Base-by-base conservation (phyloP, 139 green algal genomes). In the Chlamydomonas sp. region DNA sequence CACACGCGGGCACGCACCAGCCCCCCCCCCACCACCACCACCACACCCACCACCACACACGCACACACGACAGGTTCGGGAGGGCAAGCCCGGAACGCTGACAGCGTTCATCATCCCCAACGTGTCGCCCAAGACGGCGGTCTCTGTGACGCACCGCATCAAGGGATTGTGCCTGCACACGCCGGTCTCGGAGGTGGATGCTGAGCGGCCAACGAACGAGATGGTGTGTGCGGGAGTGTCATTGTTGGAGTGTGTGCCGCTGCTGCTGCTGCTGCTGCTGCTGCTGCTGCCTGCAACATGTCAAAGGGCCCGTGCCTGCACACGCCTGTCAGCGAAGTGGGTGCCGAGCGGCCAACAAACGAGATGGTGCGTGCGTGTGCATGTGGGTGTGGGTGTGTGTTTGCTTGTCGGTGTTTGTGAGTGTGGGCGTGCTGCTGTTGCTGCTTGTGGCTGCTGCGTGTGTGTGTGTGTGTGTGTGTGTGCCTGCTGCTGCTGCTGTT, bases 291-390 rank as follows among this genome's bases (percentile, higher is more conserved):
- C n/a, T n/a, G n/a, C n/a, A n/a, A n/a, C n/a, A n/a, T n/a, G n/a
- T n/a, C n/a, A n/a, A 78, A 76, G 60, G 79, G 84, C 3, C 78
- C 90, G 26, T 90, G 84, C 79, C 72, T 91, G 57, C 86, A 91
- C 71, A 67, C 75, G 58, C 71, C 77, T 28, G 67, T 82, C 31
- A 31, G 57, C 1, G 35, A 67, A 47, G 36, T 64, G 35, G 69
- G 79, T 29, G 38, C 69, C 22, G 67, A 2, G 36, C 24, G 72
- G 2, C 81, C 81, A 37, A 84, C 76, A 49, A 85, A 76, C 59
- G 76, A 87, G 71, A 59, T 87, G 36, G 59, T 71, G 20, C 73
- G 82, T 28, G 78, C 79, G 43, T 75, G n/a, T n/a, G n/a, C n/a
- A n/a, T n/a, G n/a, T n/a, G n/a, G n/a, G n/a, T n/a, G n/a, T n/a